Evolutionary conservation across 2,329 filamentous ascomycete species (phyloP).

Genomic region (Fusarium sp.): DNA sequence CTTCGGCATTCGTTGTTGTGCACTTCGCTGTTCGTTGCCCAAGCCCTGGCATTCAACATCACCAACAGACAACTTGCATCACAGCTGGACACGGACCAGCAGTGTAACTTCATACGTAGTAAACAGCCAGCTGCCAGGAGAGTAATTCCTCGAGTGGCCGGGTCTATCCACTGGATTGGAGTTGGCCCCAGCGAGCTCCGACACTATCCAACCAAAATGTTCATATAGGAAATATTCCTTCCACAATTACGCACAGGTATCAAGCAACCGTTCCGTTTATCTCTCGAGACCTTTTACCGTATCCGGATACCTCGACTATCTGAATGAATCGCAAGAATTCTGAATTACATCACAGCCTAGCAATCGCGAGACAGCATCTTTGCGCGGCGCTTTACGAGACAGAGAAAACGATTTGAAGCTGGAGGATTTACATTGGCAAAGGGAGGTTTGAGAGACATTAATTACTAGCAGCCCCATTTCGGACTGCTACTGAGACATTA

Average conservation of each 20-base stretch:
- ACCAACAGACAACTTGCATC: conserved; percentile 12
- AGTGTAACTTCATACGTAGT: conserved; percentile 7
- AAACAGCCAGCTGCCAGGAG: conserved; percentile 8
- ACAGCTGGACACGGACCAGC: conserved; percentile 17
- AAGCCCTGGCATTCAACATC: not conserved
- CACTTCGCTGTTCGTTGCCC: not conserved
- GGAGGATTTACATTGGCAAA: not conserved
- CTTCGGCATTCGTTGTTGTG: conserved; percentile 18
- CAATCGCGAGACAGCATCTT: conserved; percentile 17
- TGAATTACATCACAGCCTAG: conserved; percentile 30
- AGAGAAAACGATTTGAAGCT: conserved; percentile 9
- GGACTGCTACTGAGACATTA: conserved; percentile 28
- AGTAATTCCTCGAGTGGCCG: conserved; percentile 29
- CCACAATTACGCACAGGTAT: conserved; percentile 28
- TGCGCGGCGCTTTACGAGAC: not conserved
- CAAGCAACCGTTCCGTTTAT: conserved; percentile 32
- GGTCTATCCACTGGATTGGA: conserved; percentile 31
- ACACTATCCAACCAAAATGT: conserved; percentile 37
- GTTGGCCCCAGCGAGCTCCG: conserved; percentile 20
- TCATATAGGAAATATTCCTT: conserved; percentile 37
- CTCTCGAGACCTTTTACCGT: conserved; percentile 35
- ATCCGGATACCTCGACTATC: conserved; percentile 20
- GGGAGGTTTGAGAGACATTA: conserved; percentile 6
- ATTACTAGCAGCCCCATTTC: conserved; percentile 2
- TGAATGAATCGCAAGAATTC: conserved; percentile 19